Evolutionary conservation across 163 green algal species (phyloP).

Genomic region (Coccomyxa subellipsoidea): DNA sequence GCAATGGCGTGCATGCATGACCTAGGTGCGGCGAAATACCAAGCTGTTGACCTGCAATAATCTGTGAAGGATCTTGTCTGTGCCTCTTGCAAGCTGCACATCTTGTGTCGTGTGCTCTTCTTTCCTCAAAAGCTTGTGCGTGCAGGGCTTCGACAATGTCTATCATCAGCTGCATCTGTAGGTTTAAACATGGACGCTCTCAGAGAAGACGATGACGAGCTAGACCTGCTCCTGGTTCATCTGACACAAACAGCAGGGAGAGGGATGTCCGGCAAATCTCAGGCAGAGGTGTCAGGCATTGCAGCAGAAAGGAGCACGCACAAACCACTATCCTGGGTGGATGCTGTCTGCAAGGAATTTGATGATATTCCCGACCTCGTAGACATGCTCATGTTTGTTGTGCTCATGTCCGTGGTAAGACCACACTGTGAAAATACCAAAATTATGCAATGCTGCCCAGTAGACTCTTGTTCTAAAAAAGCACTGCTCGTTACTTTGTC

Average conservation of each 20-base stretch:
- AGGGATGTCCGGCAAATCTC: neutral
- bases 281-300: neutral
- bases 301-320: neutral
- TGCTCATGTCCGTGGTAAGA: neutral
- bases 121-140: neutral
- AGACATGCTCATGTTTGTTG: neutral
- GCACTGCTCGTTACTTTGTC: neutral
- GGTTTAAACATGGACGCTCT: neutral
- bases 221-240: neutral
- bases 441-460: neutral
- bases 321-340: neutral
- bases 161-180: neutral
- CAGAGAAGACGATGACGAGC: neutral
- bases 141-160: neutral
- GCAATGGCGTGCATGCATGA: neutral
- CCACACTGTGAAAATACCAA: too few relatives aligned
- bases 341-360: neutral
- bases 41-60: neutral
- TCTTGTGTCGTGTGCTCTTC: too few relatives aligned
- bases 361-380: neutral
- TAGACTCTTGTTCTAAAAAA: neutral
- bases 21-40: too few relatives aligned
- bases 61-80: neutral
- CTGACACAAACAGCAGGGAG: neutral
- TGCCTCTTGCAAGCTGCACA: neutral